Conservation (phyloP, 2,329 filamentous ascomycete species). For the Aspergillus fischeri region DNA sequence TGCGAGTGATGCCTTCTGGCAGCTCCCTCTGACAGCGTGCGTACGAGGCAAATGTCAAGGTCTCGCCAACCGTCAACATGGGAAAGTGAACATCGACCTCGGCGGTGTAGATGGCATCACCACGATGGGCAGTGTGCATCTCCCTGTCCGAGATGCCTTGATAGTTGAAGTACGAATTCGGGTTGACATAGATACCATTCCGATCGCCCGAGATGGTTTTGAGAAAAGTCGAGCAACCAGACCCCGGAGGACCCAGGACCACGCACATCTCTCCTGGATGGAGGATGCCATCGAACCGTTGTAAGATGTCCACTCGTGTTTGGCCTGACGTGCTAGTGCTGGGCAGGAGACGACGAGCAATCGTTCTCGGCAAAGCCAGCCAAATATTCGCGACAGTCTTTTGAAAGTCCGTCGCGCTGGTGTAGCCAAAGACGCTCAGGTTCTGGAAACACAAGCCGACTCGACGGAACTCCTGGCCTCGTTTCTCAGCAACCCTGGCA, state of each 20-base stretch:
- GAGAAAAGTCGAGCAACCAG: conserved; percentile 73
- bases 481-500: no score
- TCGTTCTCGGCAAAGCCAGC: no score
- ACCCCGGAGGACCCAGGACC: conserved; percentile 50
- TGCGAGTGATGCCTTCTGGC: conserved; percentile 37
- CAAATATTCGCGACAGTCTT: no score
- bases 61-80: conserved; percentile 72
- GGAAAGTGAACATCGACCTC: conserved; percentile 83
- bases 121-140: conserved; percentile 75
- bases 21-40: conserved; percentile 50
- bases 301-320: conserved; percentile 49
- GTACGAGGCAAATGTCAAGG: conserved; percentile 70
- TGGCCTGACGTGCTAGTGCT: no score
- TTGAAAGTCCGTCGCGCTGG: no score
- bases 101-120: conserved; percentile 82
- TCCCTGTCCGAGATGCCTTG: conserved; percentile 51
- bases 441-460: no score
- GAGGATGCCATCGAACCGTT: conserved; percentile 61
- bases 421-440: no score
- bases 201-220: conserved; percentile 83
- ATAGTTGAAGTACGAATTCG: conserved; percentile 73
- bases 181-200: conserved; percentile 71
- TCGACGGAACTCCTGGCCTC: no score
- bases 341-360: no score
- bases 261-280: conserved; percentile 55